Evolutionary conservation across 176 grass and related monocot genomes (phyloP), one percentile per base, ranked within the genome.

Genomic region (Calamus simplicifolius): DNA sequence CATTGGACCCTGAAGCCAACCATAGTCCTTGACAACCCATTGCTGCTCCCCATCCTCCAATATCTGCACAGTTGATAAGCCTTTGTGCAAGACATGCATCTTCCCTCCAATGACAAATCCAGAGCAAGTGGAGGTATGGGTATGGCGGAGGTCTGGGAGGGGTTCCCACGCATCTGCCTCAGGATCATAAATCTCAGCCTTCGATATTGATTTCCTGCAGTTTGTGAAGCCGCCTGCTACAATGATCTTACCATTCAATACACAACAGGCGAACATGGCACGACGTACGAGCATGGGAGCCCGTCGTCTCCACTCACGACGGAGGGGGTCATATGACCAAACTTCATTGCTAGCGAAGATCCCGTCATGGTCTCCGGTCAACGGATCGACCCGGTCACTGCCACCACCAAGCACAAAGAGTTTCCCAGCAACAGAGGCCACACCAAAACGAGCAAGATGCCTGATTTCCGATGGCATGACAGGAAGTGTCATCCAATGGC

Each of bases 301-400:
- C 58, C 84, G 57, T 15, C 63, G 73, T 52, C 50, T 14, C 93
- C 87, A 98, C 48, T 92, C 59, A 23, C 66, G 81, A 49, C 60
- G 35, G 16, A 92, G 67, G 68, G 93, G 84, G 70, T 92, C 84
- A 74, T 85, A 98, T 59, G 81, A 92, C 93, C 93, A 92, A 72
- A 98, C 87, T 80, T 98, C 87, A 52, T 89, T 90, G 79, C 93
- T 92, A 6, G 93, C 93, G 83, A 98, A 98, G 67, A 98, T 81
- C 18, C 70, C 66, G 21, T 98, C 93, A 38, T 98, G 84, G 52
- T 98, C 93, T 49, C 93, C 93, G 17, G 87, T 97, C 74, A 88
- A 83, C 0, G 87, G 93, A 62, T 98, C 93, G 62, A 98, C 93
- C 69, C 87, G 63, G 73, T 98, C 93, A 57, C 87, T 92, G 29